phyloP scores from a whole-genome alignment of 805 yeast species.

The Monosporozyma aerobia region DNA sequence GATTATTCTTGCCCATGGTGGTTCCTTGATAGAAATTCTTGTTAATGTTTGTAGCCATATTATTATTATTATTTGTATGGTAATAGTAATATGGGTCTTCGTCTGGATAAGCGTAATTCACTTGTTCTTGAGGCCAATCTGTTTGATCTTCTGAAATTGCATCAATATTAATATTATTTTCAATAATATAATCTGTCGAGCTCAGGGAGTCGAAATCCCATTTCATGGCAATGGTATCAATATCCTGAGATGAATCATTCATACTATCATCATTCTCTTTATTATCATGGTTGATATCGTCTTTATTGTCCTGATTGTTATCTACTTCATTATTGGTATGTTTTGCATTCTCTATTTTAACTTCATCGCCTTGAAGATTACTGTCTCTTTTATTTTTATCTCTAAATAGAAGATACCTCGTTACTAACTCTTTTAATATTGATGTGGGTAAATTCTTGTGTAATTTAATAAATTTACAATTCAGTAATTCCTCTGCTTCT shows the following conservation, averaged over 20 bases:
- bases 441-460: constrained; percentile 53
- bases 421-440: constrained; percentile 62
- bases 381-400: constrained; percentile 53
- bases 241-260: constrained; percentile 7
- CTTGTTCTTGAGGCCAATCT: constrained; percentile 24
- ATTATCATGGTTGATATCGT: constrained; percentile 1
- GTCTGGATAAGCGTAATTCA: constrained; percentile 28
- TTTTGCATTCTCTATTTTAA: constrained; percentile 36
- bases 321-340: constrained; percentile 14
- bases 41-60: constrained; percentile 1
- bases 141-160: constrained; percentile 26
- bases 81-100: constrained; percentile 23
- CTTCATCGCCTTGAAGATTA: constrained; percentile 36
- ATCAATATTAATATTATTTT: constrained; percentile 49
- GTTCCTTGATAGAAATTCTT: constrained; percentile 21
- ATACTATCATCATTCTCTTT: constrained; percentile 3
- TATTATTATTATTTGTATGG: constrained; percentile 18
- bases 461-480: constrained; percentile 59
- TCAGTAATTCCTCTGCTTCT: constrained; percentile 72
- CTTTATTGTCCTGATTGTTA: neutral
- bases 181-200: constrained; percentile 62
- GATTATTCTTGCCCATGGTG: constrained; percentile 24
- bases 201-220: constrained; percentile 89
- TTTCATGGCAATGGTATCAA: constrained; percentile 41
- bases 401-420: constrained; percentile 67